These are phyloP conservation scores for Discostella pseudostelligera DNA, from an alignment of 108 stramenopile genomes.

Conservation along the genomic window DNA sequence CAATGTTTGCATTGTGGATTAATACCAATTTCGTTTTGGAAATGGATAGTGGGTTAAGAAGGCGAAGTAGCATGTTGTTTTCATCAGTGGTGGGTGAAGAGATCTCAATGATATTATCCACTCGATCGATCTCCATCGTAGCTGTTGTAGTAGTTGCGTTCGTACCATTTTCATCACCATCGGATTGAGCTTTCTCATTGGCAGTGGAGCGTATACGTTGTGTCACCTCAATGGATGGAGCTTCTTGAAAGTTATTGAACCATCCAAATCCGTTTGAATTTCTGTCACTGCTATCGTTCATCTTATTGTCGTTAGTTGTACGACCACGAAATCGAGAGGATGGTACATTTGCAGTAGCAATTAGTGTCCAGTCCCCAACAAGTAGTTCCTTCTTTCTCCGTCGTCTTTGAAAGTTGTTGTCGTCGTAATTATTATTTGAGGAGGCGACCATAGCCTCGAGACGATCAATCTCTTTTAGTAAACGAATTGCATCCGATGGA, in stretches of 20 bases:
- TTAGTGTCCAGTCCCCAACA: constrained; percentile 72
- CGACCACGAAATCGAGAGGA: constrained; percentile 16
- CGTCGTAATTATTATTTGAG: not conserved
- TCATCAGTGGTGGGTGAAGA: constrained; percentile 24
- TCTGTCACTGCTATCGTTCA: constrained; percentile 12
- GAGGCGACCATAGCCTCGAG: constrained; percentile 21
- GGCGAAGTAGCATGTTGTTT: constrained; percentile 15
- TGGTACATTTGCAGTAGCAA: constrained; percentile 50
- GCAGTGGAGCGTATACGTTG: constrained; percentile 58
- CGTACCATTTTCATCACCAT: constrained; percentile 45
- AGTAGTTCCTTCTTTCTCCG: constrained; percentile 25
- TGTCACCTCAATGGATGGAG: constrained; percentile 52
- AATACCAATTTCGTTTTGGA: constrained; percentile 60
- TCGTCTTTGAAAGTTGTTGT: too few relatives aligned
- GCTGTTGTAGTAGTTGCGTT: constrained; percentile 53
- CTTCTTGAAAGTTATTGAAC: constrained; percentile 43
- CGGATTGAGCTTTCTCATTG: constrained; percentile 16
- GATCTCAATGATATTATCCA: not conserved
- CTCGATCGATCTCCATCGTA: constrained; percentile 37
- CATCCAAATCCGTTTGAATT: constrained; percentile 6
- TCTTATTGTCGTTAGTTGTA: constrained; percentile 17
- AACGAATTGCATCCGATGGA: constrained; percentile 14
- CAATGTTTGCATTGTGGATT: constrained; percentile 73
- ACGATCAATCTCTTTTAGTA: constrained; percentile 24
- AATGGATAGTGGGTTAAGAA: constrained; percentile 72